A percentile compares a stretch with the other conserved stretches of the same genome.
Evolutionary conservation across 768 basidiomycete species (phyloP).

Genomic region (Lactarius hengduanensis): DNA sequence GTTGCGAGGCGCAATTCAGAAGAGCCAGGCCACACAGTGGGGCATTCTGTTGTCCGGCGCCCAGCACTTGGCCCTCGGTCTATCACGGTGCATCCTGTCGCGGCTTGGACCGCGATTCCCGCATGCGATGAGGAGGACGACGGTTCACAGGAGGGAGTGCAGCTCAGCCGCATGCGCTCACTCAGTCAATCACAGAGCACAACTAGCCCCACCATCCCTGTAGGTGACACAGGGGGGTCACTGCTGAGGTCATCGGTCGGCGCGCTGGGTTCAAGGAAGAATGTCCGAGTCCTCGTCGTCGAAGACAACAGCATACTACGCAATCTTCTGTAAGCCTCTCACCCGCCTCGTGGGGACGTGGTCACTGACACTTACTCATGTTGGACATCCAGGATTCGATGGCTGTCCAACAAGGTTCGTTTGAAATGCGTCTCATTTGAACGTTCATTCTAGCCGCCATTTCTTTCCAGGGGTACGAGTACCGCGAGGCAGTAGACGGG

Average conservation of each 20-base stretch:
- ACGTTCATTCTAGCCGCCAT: constrained; percentile 2
- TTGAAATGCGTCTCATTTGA: neutral
- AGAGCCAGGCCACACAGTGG: constrained; percentile 32
- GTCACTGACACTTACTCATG: constrained; percentile 11
- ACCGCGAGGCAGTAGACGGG: constrained; percentile 79
- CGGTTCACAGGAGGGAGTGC: constrained; percentile 27
- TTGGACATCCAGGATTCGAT: constrained; percentile 48
- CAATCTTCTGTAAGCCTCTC: constrained; percentile 65
- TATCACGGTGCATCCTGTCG: constrained; percentile 45
- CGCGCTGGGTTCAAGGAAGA: constrained; percentile 44
- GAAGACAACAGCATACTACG: constrained; percentile 90
- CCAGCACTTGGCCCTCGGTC: constrained; percentile 57
- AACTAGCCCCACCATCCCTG: constrained; percentile 46
- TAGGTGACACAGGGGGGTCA: constrained; percentile 59
- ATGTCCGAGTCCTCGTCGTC: constrained; percentile 73
- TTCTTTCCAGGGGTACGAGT: constrained; percentile 60
- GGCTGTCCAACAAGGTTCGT: constrained; percentile 59
- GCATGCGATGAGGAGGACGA: constrained; percentile 41
- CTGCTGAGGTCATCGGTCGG: constrained; percentile 67
- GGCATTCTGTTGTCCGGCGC: constrained; percentile 33
- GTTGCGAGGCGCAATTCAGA: constrained; percentile 49
- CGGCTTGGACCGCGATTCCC: constrained; percentile 39
- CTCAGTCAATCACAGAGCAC: constrained; percentile 28
- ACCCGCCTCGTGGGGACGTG: constrained; percentile 4
- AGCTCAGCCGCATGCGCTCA: constrained; percentile 20